Evolutionary conservation across 1,284 basidiomycete species (phyloP).

Genomic region (Trametes hirsuta): DNA sequence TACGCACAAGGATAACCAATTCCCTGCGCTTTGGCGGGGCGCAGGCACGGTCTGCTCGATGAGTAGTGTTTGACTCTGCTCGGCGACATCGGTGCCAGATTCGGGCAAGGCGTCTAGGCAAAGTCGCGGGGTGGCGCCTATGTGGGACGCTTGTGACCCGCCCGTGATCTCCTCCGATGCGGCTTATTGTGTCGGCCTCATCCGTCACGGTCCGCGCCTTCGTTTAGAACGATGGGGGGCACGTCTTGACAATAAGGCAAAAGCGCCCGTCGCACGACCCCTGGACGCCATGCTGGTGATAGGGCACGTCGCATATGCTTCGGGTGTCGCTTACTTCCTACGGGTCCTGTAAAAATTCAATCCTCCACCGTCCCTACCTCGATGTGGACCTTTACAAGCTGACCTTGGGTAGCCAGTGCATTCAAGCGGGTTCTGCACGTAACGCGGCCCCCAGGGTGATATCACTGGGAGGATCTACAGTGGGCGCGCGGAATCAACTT

Average conservation of each 20-base stretch:
- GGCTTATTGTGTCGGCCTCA: constrained; percentile 19
- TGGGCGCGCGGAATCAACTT: constrained; percentile 14
- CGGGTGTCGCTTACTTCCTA: background rate
- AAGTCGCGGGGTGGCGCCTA: background rate
- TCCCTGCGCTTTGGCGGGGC: no score
- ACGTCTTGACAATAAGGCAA: constrained; percentile 21
- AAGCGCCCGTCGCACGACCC: constrained; percentile 4
- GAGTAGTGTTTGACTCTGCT: background rate
- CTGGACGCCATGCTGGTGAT: background rate
- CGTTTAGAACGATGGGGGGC: constrained; percentile 9
- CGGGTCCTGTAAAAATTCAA: background rate
- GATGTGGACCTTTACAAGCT: background rate
- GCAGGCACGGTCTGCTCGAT: no score
- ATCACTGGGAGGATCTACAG: background rate
- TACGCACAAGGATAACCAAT: no score
- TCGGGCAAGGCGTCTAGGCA: background rate
- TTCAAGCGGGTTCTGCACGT: background rate
- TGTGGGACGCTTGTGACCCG: constrained; percentile 8
- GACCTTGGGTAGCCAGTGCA: no score
- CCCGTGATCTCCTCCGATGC: constrained; percentile 1
- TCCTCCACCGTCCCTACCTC: background rate
- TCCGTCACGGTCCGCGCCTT: background rate
- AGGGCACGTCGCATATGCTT: constrained; percentile 10
- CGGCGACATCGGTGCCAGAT: background rate
- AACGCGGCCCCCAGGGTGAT: background rate